Percentiles rank a stretch among this genome's conserved stretches.
Evolutionary conservation across 768 basidiomycete species (phyloP).

Genomic region (Strobilomyces confusus): DNA sequence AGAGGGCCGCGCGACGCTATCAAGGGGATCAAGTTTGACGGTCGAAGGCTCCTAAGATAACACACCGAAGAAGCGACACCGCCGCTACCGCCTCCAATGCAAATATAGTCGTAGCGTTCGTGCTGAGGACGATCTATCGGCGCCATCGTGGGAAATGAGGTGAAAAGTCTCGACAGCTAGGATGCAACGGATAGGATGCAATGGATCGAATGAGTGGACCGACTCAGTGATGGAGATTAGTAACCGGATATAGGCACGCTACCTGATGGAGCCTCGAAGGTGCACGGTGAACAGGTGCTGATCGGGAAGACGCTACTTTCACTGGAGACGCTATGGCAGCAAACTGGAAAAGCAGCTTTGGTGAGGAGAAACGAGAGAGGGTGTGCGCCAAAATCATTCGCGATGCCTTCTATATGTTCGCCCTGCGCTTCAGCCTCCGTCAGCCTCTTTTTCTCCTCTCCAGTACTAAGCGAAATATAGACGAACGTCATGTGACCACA

Average conservation of each 20-base stretch:
- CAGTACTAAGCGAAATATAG: too few species aligned
- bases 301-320: constrained; percentile 12
- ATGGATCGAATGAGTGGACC: constrained; percentile 7
- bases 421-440: constrained; percentile 7
- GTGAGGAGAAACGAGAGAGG: constrained; percentile 3
- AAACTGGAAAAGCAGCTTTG: constrained; percentile 8
- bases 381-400: constrained; percentile 9
- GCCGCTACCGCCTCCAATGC: constrained; percentile 92
- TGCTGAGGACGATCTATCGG: constrained; percentile 61
- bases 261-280: constrained; percentile 27
- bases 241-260: not conserved
- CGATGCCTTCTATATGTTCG: constrained; percentile 15
- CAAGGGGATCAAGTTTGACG: not conserved
- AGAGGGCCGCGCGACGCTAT: constrained; percentile 85
- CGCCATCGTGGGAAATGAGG: constrained; percentile 51
- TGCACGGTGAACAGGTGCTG: constrained; percentile 5
- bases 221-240: too few species aligned
- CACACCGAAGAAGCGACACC: constrained; percentile 84
- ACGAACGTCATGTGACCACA: constrained; percentile 8
- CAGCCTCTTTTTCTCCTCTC: constrained; percentile 4
- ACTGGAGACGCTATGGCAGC: constrained; percentile 3
- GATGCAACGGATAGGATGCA: not conserved
- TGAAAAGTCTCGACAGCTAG: constrained; percentile 48
- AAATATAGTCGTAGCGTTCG: constrained; percentile 78
- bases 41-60: constrained; percentile 2